Conservation (phyloP, 106 monocot genomes). For the Allium sativum region DNA sequence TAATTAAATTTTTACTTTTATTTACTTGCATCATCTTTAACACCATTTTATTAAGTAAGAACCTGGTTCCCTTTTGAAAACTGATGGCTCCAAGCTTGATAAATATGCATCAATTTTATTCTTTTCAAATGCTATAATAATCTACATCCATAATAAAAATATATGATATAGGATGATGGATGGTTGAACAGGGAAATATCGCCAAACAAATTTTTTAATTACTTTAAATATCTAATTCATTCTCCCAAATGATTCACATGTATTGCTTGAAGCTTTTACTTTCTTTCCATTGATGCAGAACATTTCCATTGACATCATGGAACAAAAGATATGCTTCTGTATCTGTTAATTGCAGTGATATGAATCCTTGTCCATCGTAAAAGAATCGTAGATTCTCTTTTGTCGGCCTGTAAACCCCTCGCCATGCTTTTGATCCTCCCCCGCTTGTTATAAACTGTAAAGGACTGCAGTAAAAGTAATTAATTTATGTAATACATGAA, state of each 20-base stretch:
- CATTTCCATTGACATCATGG: slow-evolving; percentile 27
- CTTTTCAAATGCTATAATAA: no score
- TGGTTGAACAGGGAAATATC: no score
- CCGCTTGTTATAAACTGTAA: slow-evolving; percentile 54
- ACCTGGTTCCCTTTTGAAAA: no score
- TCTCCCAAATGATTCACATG: not conserved
- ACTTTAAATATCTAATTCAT: no score
- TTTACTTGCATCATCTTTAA: no score
- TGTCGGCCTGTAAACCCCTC: slow-evolving; percentile 27
- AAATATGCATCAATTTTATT: no score
- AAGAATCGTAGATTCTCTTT: slow-evolving; percentile 26
- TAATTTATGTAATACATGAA: not conserved
- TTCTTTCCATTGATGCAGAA: slow-evolving; percentile 21
- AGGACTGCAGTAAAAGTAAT: slow-evolving; percentile 13
- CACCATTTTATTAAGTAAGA: no score
- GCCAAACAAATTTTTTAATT: no score
- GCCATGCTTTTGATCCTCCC: slow-evolving; percentile 63
- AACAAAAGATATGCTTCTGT: slow-evolving; percentile 17
- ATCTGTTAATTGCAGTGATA: slow-evolving; percentile 24
- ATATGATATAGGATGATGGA: no score
- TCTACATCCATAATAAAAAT: no score
- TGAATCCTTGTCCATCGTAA: slow-evolving; percentile 62
- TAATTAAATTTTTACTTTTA: no score
- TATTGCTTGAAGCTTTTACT: not conserved
- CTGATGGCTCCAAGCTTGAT: no score